Percentiles rank a stretch among this genome's conserved stretches.
These are phyloP conservation scores for Tillandsia fasciculata DNA, from an alignment of 176 grass and related monocot species.

Conservation along the genomic window DNA sequence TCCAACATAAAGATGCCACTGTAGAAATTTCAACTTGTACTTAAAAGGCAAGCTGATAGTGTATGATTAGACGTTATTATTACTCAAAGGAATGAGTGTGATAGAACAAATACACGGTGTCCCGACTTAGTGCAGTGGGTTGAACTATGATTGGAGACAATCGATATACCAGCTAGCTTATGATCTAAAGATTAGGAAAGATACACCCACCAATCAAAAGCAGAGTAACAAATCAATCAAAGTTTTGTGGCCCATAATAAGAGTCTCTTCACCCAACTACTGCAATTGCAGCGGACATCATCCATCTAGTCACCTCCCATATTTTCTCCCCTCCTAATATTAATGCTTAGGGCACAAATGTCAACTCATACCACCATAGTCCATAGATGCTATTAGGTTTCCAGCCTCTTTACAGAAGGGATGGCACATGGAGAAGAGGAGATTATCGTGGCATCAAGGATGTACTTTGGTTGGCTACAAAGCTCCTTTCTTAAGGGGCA, in stretches of 20 bases:
- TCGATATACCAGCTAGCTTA: constrained; percentile 2
- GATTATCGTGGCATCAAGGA: constrained; percentile 40
- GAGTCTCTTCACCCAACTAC: constrained; percentile 3
- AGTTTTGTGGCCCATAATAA: neutral
- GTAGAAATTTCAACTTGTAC: neutral
- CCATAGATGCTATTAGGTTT: constrained; percentile 16
- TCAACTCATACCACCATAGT: constrained; percentile 51
- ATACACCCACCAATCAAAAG: constrained; percentile 3
- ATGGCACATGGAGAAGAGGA: constrained; percentile 55
- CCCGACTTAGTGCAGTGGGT: no score
- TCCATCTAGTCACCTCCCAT: constrained; percentile 6
- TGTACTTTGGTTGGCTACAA: constrained; percentile 22
- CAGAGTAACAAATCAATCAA: constrained; percentile 29
- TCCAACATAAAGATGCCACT: neutral
- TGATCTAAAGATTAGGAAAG: constrained; percentile 2
- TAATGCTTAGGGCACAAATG: constrained; percentile 37
- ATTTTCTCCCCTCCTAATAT: constrained; percentile 19
- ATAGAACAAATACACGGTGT: no score
- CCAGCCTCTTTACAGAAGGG: constrained; percentile 63
- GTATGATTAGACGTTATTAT: no score
- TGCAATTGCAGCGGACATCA: constrained; percentile 25
- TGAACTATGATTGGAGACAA: neutral
- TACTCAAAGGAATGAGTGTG: no score
- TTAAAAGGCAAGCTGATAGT: no score
- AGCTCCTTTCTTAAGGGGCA: neutral